These are phyloP conservation scores for Crithidia fasciculata DNA, from an alignment of 208 protist species.

Conservation along the genomic window DNA sequence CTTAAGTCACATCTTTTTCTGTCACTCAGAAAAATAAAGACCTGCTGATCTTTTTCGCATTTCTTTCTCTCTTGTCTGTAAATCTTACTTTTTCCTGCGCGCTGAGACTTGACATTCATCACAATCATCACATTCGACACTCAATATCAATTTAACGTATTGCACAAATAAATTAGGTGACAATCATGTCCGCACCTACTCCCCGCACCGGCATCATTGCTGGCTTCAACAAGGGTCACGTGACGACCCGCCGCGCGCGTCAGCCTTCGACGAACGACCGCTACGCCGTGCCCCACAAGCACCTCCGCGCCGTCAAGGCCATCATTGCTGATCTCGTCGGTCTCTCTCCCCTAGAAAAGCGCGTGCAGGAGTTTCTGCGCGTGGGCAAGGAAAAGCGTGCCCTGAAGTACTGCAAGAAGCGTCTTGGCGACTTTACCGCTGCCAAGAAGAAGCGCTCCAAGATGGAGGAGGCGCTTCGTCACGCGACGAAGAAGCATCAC, in stretches of 20 bases:
- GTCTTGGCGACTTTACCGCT: conserved; percentile 87
- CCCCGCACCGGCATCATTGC: conserved; percentile 90
- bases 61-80: conserved; percentile 18
- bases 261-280: conserved; percentile 79
- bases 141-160: background rate
- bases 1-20: too few species aligned
- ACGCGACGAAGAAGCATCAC: conserved; percentile 76
- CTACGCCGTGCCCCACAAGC: conserved; percentile 89
- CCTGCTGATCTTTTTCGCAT: too few species aligned
- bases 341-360: conserved; percentile 92
- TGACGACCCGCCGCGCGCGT: conserved; percentile 86
- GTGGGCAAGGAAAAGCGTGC: conserved; percentile 96
- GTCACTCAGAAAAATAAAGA: too few species aligned
- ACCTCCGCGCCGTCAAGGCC: conserved; percentile 89
- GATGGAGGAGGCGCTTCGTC: conserved; percentile 91
- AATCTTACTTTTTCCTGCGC: background rate
- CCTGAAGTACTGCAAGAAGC: conserved; percentile 95
- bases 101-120: too few species aligned
- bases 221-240: conserved; percentile 94
- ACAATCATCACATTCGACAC: background rate
- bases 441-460: conserved; percentile 94
- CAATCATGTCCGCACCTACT: conserved; percentile 65
- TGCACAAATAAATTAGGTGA: conserved; percentile 13
- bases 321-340: conserved; percentile 92
- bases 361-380: conserved; percentile 94